phyloP scores from a whole-genome alignment of 495 filamentous ascomycete species.

The Recurvomyces mirabilis region DNA sequence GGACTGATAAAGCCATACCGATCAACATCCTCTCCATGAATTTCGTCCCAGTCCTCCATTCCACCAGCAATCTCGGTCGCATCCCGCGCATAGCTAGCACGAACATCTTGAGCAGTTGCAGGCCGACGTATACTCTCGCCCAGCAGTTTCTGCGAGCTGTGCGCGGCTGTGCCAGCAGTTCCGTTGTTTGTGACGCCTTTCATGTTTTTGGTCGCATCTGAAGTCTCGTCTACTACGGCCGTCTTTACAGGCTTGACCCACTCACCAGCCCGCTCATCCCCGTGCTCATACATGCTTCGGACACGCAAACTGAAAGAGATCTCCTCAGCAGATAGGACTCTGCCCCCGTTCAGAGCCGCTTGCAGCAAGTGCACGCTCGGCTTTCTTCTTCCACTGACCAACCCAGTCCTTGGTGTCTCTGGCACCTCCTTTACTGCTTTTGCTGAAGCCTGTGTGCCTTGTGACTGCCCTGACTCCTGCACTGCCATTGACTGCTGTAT shows the following conservation, averaged over 20 bases:
- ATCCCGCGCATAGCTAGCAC: slow-evolving; percentile 30
- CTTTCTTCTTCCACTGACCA: slow-evolving; percentile 13
- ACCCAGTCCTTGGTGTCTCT: slow-evolving; percentile 1
- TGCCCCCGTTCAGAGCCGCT: slow-evolving; percentile 7
- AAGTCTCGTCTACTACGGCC: not conserved
- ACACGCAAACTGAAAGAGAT: slow-evolving; percentile 81
- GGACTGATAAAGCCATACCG: slow-evolving; percentile 83
- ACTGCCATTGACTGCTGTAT: too few relatives aligned
- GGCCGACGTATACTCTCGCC: slow-evolving; percentile 3
- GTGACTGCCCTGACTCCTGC: too few relatives aligned
- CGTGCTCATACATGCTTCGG: slow-evolving; percentile 81
- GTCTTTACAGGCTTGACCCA: slow-evolving; percentile 24
- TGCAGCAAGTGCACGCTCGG: slow-evolving; percentile 18
- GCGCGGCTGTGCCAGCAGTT: not conserved
- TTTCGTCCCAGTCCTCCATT: slow-evolving; percentile 89
- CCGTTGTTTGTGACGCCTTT: not conserved
- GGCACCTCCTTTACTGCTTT: not conserved
- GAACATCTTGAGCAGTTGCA: slow-evolving; percentile 3
- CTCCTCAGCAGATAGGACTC: slow-evolving; percentile 62
- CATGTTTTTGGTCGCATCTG: not conserved
- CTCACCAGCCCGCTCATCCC: slow-evolving; percentile 44
- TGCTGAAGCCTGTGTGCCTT: not conserved
- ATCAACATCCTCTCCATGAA: slow-evolving; percentile 80
- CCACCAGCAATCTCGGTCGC: slow-evolving; percentile 63
- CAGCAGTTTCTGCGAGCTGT: too few relatives aligned